Evolutionary conservation across 2,329 filamentous ascomycete genomes (phyloP).

Genomic region (Dactylella cylindrospora): DNA sequence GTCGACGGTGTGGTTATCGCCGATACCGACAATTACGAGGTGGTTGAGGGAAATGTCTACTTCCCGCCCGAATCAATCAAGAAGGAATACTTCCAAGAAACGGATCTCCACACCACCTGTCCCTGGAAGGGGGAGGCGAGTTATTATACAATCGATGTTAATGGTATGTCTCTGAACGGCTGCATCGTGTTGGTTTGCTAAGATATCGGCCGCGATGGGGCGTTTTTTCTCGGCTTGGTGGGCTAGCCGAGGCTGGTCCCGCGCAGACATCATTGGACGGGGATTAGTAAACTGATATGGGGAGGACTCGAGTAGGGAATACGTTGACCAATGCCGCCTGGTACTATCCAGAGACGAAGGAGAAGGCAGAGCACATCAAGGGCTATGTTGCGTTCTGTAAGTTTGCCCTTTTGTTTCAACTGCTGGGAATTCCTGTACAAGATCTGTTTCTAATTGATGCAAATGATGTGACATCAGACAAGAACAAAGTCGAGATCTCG

Average conservation of each 20-base stretch:
- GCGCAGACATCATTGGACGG: too few relatives aligned
- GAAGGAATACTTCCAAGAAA: constrained; percentile 53
- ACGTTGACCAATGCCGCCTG: constrained; percentile 54
- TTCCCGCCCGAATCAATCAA: constrained; percentile 54
- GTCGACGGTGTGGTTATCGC: constrained; percentile 56
- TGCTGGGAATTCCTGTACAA: neutral
- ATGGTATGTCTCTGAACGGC: constrained; percentile 18
- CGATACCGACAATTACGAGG: constrained; percentile 55
- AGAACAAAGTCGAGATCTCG: constrained; percentile 36
- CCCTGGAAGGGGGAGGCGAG: constrained; percentile 57
- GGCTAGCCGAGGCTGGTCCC: too few relatives aligned
- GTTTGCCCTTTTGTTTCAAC: constrained; percentile 49
- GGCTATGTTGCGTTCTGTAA: constrained; percentile 63
- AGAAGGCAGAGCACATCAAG: constrained; percentile 58
- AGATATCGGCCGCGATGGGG: neutral
- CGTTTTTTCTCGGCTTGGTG: too few relatives aligned
- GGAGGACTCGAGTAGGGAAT: constrained; percentile 13
- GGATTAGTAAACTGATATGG: too few relatives aligned
- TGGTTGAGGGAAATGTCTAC: constrained; percentile 58
- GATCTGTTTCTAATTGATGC: constrained; percentile 3
- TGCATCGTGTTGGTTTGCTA: neutral
- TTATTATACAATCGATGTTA: constrained; percentile 55
- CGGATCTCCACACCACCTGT: constrained; percentile 54
- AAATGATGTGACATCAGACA: constrained; percentile 18
- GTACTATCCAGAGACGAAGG: constrained; percentile 60